These are phyloP conservation scores for Chenopodium berlandieri DNA, from an alignment of 148 eudicot genomes.

Conservation along the genomic window DNA sequence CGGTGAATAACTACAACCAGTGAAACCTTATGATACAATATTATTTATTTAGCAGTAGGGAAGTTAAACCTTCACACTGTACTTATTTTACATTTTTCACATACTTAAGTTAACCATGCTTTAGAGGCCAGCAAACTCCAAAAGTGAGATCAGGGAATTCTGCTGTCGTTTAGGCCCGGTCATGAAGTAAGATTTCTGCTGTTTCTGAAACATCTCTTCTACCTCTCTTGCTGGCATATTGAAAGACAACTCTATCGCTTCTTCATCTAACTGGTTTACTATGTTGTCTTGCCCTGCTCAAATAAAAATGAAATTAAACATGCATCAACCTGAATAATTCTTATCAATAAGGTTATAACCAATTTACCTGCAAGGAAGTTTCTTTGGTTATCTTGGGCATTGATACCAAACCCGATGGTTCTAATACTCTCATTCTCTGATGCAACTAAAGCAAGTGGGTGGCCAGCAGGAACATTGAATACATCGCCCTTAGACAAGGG, in stretches of 20 bases:
- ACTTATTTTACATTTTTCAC: background rate
- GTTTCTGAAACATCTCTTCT: constrained; percentile 24
- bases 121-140: constrained; percentile 28
- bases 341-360: background rate
- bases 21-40: background rate
- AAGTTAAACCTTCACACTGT: background rate
- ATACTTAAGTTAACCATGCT: background rate
- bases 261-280: constrained; percentile 27
- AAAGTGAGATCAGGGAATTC: constrained; percentile 16
- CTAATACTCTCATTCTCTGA: constrained; percentile 23
- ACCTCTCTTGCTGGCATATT: constrained; percentile 25
- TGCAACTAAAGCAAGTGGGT: constrained; percentile 18
- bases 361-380: constrained; percentile 30
- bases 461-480: constrained; percentile 29
- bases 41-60: background rate
- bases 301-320: background rate
- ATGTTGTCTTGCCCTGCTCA: constrained; percentile 28
- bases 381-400: constrained; percentile 24
- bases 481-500: constrained; percentile 23
- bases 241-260: constrained; percentile 28
- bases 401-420: constrained; percentile 29
- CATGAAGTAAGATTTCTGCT: constrained; percentile 26
- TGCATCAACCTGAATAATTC: background rate
- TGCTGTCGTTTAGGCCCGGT: constrained; percentile 17
- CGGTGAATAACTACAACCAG: background rate